Evolutionary conservation across 352 stramenopile genomes (phyloP).

Genomic region (Globisporangium splendens): DNA sequence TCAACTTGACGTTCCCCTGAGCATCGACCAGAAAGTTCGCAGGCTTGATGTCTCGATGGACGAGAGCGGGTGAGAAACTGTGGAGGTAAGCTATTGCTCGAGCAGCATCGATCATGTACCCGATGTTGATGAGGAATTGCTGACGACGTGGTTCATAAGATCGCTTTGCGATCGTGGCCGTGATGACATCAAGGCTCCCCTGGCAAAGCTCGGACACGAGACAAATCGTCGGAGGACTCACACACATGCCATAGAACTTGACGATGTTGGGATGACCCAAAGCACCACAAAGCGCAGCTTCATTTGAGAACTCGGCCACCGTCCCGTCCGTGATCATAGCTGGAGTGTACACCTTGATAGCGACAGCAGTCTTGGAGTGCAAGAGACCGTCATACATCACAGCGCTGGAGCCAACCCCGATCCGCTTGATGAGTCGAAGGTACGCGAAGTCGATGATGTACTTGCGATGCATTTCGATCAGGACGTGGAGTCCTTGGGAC

Average conservation of each 20-base stretch:
- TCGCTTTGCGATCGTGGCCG: too few relatives aligned
- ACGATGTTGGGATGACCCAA: slow-evolving; percentile 60
- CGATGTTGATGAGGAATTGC: too few relatives aligned
- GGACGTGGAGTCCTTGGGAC: slow-evolving; percentile 35
- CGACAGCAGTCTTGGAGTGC: slow-evolving; percentile 28
- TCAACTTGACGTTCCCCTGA: too few relatives aligned
- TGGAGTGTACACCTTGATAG: slow-evolving; percentile 67
- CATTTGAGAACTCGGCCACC: slow-evolving; percentile 45
- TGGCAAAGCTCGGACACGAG: slow-evolving; percentile 56
- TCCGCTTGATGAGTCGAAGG: slow-evolving; percentile 31
- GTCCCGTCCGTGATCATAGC: slow-evolving; percentile 53
- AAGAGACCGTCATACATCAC: slow-evolving; percentile 30
- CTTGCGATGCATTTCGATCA: slow-evolving; percentile 53
- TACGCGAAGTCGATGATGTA: slow-evolving; percentile 55
- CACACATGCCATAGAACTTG: slow-evolving; percentile 54
- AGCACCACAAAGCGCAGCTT: slow-evolving; percentile 44
- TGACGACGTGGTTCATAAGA: too few relatives aligned
- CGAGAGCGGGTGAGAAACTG: too few relatives aligned
- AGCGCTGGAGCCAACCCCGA: slow-evolving; percentile 28
- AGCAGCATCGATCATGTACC: too few relatives aligned
- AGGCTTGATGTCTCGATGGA: too few relatives aligned
- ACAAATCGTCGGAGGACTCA: slow-evolving; percentile 57
- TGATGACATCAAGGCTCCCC: slow-evolving; percentile 38
- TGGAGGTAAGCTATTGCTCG: too few relatives aligned
- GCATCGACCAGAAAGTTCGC: too few relatives aligned